Conservation (phyloP, 176 grass and related monocot species). For the Dendrocalamus sinicus region DNA sequence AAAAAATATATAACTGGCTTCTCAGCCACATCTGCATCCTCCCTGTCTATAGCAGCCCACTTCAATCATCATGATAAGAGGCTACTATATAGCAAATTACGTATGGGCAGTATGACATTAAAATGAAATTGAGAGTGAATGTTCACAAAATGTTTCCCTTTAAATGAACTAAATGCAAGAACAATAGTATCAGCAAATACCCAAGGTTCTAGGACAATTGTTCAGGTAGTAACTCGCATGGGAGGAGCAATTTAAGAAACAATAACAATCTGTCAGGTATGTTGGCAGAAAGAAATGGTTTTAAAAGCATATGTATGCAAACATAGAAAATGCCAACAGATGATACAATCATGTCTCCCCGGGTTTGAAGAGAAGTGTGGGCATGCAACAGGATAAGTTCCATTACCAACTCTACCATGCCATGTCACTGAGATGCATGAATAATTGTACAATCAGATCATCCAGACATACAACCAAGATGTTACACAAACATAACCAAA, state of each 20-base stretch:
- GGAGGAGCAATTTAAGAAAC: slow-evolving; percentile 8
- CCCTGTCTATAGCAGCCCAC: slow-evolving; percentile 11
- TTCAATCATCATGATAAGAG: slow-evolving; percentile 18
- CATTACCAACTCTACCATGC: slow-evolving; percentile 27
- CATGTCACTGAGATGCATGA: slow-evolving; percentile 11
- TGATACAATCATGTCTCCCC: neutral
- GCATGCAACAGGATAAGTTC: neutral
- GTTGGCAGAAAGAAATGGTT: neutral
- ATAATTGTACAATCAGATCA: slow-evolving; percentile 6
- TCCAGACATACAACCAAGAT: slow-evolving; percentile 23
- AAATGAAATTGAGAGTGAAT: neutral
- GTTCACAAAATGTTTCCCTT: neutral
- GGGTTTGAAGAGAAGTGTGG: neutral
- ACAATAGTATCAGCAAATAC: slow-evolving; percentile 1
- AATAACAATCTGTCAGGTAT: neutral
- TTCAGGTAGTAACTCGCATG: neutral
- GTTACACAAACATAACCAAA: slow-evolving; percentile 22
- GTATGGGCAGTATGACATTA: neutral
- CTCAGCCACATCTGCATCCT: neutral
- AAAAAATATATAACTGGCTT: slow-evolving; percentile 22
- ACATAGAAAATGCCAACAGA: slow-evolving; percentile 4
- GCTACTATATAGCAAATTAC: neutral
- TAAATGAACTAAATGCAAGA: neutral
- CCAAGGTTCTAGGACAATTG: slow-evolving; percentile 4
- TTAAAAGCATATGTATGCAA: neutral